A percentile compares a stretch with the other conserved stretches of the same genome.
These are phyloP conservation scores for Ceratocystis colombiana DNA, from an alignment of 2,329 filamentous ascomycete species.

Conservation along the genomic window DNA sequence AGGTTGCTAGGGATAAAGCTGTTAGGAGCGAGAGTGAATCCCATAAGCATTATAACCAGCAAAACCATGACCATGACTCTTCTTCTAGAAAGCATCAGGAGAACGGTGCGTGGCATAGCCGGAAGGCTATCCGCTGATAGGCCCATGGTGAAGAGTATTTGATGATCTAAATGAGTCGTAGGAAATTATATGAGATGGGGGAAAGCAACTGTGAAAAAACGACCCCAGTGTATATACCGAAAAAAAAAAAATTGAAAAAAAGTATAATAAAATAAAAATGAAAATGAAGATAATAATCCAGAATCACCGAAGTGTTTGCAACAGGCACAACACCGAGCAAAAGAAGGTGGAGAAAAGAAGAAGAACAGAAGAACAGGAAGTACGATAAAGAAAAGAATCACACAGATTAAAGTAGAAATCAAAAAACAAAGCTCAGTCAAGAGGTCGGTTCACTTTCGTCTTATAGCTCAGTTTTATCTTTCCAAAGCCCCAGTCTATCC, in stretches of 20 bases:
- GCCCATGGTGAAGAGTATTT: slow-evolving; percentile 15
- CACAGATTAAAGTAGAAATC: background rate
- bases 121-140: slow-evolving; percentile 16
- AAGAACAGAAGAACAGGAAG: background rate
- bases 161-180: background rate
- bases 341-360: background rate
- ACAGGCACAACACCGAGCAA: background rate
- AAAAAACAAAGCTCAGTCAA: background rate
- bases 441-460: slow-evolving; percentile 16
- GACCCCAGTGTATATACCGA: background rate
- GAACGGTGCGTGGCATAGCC: slow-evolving; percentile 15
- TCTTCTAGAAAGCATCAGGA: slow-evolving; percentile 24
- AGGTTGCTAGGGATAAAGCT: slow-evolving; percentile 18
- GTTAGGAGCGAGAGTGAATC: slow-evolving; percentile 21
- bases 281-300: background rate
- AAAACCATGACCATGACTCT: slow-evolving; percentile 19
- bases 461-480: slow-evolving; percentile 15
- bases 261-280: background rate
- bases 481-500: background rate
- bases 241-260: background rate
- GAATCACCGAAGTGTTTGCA: background rate
- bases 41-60: slow-evolving; percentile 23
- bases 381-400: slow-evolving; percentile 8
- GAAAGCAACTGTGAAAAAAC: background rate
- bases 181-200: background rate